These are phyloP conservation scores for Rosa chinensis DNA, from an alignment of 306 rosid genomes.

Conservation along the genomic window DNA sequence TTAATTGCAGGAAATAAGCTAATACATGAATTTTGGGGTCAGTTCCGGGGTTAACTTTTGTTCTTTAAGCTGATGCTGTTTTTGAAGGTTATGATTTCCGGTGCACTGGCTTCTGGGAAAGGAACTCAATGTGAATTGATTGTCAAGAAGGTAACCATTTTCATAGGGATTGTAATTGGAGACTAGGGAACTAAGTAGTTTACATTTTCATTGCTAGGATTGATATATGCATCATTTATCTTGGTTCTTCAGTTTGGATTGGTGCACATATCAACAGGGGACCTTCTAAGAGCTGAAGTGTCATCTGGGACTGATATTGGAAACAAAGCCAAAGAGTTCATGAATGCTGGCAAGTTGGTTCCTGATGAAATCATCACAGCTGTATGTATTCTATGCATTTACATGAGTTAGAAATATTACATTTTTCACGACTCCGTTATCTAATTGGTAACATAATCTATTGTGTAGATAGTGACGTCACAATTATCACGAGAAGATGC, in stretches of 20 bases:
- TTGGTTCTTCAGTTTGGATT: too few species aligned
- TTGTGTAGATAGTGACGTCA: constrained; percentile 71
- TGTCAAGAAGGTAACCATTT: constrained; percentile 56
- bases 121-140: constrained; percentile 95
- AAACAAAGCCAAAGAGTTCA: too few species aligned
- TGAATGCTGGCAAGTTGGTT: too few species aligned
- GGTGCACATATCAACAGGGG: too few species aligned
- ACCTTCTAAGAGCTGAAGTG: too few species aligned
- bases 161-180: neutral
- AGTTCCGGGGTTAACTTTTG: too few species aligned
- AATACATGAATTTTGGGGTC: too few species aligned
- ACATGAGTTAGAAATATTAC: constrained; percentile 10
- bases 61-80: neutral
- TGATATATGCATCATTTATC: constrained; percentile 9
- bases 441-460: constrained; percentile 12
- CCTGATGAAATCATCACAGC: constrained; percentile 92
- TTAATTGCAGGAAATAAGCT: too few species aligned
- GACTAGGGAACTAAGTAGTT: neutral
- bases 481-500: constrained; percentile 66
- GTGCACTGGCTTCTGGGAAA: constrained; percentile 96
- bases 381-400: constrained; percentile 37
- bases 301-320: too few species aligned
- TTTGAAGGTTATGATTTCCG: constrained; percentile 87
- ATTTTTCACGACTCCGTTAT: constrained; percentile 8
- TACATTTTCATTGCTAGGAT: too few species aligned